Conservation (phyloP, 2,329 filamentous ascomycete species). For the Clarireedia monteithiana region DNA sequence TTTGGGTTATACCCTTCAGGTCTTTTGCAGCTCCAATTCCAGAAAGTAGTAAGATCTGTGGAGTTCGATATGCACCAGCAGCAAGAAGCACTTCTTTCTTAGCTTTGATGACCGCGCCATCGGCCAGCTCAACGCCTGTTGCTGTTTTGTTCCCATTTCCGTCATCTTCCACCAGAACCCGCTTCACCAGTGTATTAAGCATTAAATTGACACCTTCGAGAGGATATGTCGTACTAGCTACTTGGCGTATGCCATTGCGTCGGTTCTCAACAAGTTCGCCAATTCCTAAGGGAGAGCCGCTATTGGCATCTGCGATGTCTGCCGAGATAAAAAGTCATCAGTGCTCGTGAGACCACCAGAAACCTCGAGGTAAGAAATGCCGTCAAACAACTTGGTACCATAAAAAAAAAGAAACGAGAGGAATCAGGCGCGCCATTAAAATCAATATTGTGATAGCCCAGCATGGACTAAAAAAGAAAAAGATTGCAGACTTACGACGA, state of each 20-base stretch:
- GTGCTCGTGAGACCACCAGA: too few relatives aligned
- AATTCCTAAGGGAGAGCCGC: background rate
- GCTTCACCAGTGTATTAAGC: background rate
- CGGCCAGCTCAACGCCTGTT: background rate
- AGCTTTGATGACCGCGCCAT: background rate
- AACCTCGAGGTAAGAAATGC: too few relatives aligned
- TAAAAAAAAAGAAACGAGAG: too few relatives aligned
- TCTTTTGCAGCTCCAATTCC: background rate
- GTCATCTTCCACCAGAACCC: background rate
- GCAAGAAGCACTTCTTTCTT: background rate
- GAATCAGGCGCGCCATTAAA: too few relatives aligned
- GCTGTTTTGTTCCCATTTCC: background rate
- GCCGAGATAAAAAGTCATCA: background rate
- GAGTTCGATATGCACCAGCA: background rate
- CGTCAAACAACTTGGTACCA: too few relatives aligned
- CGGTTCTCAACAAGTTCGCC: background rate
- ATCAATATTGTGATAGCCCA: background rate
- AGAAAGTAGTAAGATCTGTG: background rate
- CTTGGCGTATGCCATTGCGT: background rate
- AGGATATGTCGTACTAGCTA: background rate
- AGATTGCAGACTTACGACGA: background rate
- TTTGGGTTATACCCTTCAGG: background rate
- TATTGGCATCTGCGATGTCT: background rate
- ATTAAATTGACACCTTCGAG: background rate
- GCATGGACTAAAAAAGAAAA: background rate